phyloP scores from a whole-genome alignment of 768 basidiomycete genomes.

The Pleurotus cornucopiae region DNA sequence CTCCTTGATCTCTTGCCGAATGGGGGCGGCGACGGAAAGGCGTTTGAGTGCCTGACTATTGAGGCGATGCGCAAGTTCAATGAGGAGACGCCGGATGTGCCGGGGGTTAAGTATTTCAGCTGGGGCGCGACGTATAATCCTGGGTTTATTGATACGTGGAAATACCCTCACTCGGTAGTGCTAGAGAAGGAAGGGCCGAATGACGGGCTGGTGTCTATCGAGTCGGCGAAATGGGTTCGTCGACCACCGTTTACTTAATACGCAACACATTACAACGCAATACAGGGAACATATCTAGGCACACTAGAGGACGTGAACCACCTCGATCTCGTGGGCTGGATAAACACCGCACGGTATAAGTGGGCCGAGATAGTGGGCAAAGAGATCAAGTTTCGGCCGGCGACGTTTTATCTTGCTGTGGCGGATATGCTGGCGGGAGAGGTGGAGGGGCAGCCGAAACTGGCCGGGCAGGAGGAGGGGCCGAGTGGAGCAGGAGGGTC shows the following conservation, averaged over 20 bases:
- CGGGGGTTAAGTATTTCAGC: constrained; percentile 83
- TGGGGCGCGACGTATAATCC: constrained; percentile 94
- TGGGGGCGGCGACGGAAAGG: constrained; percentile 91
- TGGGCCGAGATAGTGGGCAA: constrained; percentile 87
- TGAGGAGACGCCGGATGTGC: constrained; percentile 73
- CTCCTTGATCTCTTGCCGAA: constrained; percentile 84
- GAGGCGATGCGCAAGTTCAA: constrained; percentile 90
- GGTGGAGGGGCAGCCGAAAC: constrained; percentile 54
- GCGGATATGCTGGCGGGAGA: constrained; percentile 74
- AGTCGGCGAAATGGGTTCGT: constrained; percentile 75
- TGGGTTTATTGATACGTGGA: constrained; percentile 88
- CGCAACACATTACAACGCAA: neutral
- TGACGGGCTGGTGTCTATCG: constrained; percentile 88
- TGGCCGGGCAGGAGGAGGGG: constrained; percentile 2
- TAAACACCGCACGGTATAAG: constrained; percentile 83
- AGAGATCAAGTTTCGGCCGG: constrained; percentile 88
- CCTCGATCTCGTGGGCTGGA: constrained; percentile 91
- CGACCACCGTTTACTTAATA: neutral
- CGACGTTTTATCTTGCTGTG: constrained; percentile 85
- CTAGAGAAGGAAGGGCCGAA: constrained; percentile 87
- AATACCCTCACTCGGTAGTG: constrained; percentile 76
- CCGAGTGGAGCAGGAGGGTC: neutral
- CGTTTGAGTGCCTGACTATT: constrained; percentile 84
- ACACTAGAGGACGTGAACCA: constrained; percentile 90
- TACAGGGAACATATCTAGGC: constrained; percentile 88